Evolutionary conservation across 768 basidiomycete species (phyloP).

Genomic region (Mycena olivaceomarginata): DNA sequence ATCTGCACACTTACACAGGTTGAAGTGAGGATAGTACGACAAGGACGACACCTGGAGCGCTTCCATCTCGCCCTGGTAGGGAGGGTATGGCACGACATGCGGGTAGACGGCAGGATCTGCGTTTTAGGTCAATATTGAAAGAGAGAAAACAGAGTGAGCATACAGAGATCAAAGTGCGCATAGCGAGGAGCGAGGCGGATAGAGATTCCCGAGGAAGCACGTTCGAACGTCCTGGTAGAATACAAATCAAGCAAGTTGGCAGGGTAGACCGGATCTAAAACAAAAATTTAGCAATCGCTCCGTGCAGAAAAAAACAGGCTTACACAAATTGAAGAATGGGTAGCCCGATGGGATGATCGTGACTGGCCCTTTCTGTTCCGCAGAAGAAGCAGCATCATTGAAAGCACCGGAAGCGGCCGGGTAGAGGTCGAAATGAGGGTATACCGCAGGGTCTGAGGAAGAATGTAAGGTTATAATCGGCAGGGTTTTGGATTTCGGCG

Average conservation of each 20-base stretch:
- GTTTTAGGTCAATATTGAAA: slow-evolving; percentile 30
- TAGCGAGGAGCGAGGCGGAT: slow-evolving; percentile 48
- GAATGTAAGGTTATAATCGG: not conserved
- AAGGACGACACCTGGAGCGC: not conserved
- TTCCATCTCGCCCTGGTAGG: slow-evolving; percentile 32
- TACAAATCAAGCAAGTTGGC: slow-evolving; percentile 31
- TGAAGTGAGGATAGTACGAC: slow-evolving; percentile 46
- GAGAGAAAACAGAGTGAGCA: slow-evolving; percentile 37
- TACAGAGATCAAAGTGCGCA: slow-evolving; percentile 59
- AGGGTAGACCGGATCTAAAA: slow-evolving; percentile 39
- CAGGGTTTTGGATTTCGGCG: not conserved
- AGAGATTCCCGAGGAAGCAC: slow-evolving; percentile 17
- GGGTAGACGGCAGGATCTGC: slow-evolving; percentile 51
- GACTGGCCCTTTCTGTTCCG: slow-evolving; percentile 15
- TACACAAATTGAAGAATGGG: slow-evolving; percentile 52
- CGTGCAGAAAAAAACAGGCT: slow-evolving; percentile 2
- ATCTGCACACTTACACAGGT: slow-evolving; percentile 45
- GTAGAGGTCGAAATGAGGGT: slow-evolving; percentile 59
- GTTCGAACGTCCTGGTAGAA: not conserved
- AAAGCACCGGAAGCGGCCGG: slow-evolving; percentile 40
- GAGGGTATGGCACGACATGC: slow-evolving; percentile 38
- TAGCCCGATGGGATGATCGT: slow-evolving; percentile 41
- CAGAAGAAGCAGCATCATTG: not conserved
- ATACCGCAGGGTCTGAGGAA: slow-evolving; percentile 51
- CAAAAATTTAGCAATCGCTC: not conserved